These are phyloP conservation scores for Lycium ferocissimum DNA, from an alignment of 257 asterid species.

Conservation along the genomic window DNA sequence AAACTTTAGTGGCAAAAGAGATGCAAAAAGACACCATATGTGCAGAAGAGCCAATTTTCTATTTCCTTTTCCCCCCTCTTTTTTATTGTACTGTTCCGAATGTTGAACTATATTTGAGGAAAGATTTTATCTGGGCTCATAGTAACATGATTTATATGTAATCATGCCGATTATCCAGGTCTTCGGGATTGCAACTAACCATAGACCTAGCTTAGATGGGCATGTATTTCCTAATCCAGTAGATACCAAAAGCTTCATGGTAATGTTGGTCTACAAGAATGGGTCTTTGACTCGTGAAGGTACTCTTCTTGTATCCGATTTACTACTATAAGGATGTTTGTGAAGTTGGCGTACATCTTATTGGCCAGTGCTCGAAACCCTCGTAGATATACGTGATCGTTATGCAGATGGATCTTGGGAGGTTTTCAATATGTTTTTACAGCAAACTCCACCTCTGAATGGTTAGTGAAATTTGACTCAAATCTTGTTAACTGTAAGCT, in stretches of 20 bases:
- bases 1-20: neutral
- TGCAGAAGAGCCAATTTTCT: neutral
- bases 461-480: constrained; percentile 48
- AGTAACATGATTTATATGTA: neutral
- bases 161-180: constrained; percentile 46
- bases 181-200: constrained; percentile 77
- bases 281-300: constrained; percentile 99
- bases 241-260: constrained; percentile 81
- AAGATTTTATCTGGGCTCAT: neutral
- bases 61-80: neutral
- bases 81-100: neutral
- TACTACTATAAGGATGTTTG: neutral
- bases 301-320: constrained; percentile 34
- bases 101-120: neutral
- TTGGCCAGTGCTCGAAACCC: constrained; percentile 31
- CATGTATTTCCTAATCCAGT: constrained; percentile 96
- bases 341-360: neutral
- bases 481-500: neutral
- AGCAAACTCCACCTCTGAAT: constrained; percentile 77
- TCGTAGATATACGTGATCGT: constrained; percentile 69
- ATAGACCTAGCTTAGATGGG: constrained; percentile 85
- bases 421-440: constrained; percentile 60
- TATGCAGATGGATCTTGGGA: constrained; percentile 92
- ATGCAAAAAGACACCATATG: neutral
- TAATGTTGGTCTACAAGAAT: constrained; percentile 87